phyloP scores from a whole-genome alignment of 2,329 filamentous ascomycete species.

The Aspergillus fijiensis region DNA sequence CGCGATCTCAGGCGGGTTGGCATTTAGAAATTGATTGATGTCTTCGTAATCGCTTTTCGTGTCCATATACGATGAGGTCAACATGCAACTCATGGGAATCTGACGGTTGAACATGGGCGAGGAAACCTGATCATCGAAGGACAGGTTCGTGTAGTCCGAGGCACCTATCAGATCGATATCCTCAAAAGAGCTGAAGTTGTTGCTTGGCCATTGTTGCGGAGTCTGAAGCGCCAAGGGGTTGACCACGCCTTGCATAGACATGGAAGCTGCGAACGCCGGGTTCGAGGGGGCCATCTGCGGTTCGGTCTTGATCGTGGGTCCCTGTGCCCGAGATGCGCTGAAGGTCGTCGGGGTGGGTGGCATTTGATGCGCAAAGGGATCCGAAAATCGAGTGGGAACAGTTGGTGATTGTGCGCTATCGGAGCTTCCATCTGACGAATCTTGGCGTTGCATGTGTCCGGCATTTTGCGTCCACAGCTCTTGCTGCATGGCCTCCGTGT shows the following conservation, averaged over 20 bases:
- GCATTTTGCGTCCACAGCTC: constrained; percentile 55
- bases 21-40: constrained; percentile 42
- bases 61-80: constrained; percentile 30
- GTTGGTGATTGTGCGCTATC: constrained; percentile 53
- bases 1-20: constrained; percentile 39
- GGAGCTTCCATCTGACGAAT: constrained; percentile 58
- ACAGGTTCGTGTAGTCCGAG: constrained; percentile 31
- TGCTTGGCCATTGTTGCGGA: constrained; percentile 28
- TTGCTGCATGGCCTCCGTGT: constrained; percentile 56
- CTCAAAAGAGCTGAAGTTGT: constrained; percentile 30
- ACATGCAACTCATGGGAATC: constrained; percentile 36
- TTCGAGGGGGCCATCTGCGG: constrained; percentile 22
- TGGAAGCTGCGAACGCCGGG: constrained; percentile 23
- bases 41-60: constrained; percentile 39
- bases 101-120: constrained; percentile 40
- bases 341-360: constrained; percentile 44
- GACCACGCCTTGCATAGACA: constrained; percentile 37
- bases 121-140: constrained; percentile 35
- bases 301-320: constrained; percentile 30
- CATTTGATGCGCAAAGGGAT: constrained; percentile 33
- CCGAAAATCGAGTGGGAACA: constrained; percentile 30
- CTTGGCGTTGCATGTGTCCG: constrained; percentile 52
- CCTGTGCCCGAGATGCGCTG: constrained; percentile 36
- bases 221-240: constrained; percentile 39
- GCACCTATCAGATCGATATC: constrained; percentile 36